Base-by-base conservation (phyloP, 257 asterid species). In the Solanum etuberosum region DNA sequence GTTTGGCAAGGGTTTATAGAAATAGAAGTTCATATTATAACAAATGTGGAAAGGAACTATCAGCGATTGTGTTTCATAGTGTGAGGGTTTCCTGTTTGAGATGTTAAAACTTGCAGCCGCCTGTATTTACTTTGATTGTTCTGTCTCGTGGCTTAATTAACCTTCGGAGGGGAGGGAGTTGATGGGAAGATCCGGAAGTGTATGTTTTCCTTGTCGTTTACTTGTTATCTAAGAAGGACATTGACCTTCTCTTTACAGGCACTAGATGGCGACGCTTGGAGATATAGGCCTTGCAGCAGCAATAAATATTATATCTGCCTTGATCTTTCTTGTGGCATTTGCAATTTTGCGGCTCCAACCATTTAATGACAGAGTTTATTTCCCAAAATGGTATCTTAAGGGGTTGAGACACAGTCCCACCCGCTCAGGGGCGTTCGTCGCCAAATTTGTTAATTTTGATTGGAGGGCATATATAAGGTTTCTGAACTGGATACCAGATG, bases 271-370 rank as follows among this genome's bases (percentile, higher is more conserved):
- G 21, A 90, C 99, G 1, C 92, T 96, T 74, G 91, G 83, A 29
- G 99, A 97, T 86, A 96, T 97, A 78, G 99, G 98, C 81, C 94
- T 97, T 74, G 93, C 99, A n/a, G 99, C 99, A 29, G 98, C 95
- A 27, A 86, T 97, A 51, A 97, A 97, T 90, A 93, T 95, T 68
- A 86, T 96, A 43, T 88, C 89, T 88, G 98, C 99, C 16, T 71
- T 96, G 46, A 89, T 93, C 73, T 97, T 97, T 90, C 90, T 97
- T 20, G 85, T 97, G 21, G 95, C 96, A 35, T 97, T 97, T 89
- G 99, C 97, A 32, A 83, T 97, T 32, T 86, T 97, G 63, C 93
- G 99, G 84, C 98, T 96, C 87, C 99, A 97, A 91, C 99, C 99
- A 2, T 89, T 96, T 86, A 97, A 97, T 31, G 99, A 97, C 82